Evolutionary conservation across 108 stramenopile genomes (phyloP).

Genomic region (Parietichytrium sp.): DNA sequence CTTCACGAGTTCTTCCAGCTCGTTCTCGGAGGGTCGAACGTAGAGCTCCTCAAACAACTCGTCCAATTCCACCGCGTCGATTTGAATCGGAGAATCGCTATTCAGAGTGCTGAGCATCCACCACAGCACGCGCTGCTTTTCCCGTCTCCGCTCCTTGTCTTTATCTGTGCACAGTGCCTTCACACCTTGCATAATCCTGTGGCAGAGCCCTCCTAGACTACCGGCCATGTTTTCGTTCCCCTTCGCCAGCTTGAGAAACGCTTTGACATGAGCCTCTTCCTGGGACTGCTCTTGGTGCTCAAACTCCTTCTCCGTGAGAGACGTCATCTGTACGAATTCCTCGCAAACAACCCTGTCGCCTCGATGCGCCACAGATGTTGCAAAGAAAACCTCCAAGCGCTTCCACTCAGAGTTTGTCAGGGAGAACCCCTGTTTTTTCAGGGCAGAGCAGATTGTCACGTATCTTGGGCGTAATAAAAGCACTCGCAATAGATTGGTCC

Average conservation of each 20-base stretch:
- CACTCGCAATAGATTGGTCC: not conserved
- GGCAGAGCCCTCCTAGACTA: not conserved
- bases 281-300: not conserved
- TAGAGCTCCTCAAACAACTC: not conserved
- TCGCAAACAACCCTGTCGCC: conserved; percentile 15
- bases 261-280: not conserved
- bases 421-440: conserved; percentile 9
- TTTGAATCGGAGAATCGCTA: not conserved
- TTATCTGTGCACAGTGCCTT: conserved; percentile 22
- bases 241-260: not conserved
- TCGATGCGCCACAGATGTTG: not conserved
- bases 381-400: conserved; percentile 24
- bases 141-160: not conserved
- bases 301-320: not conserved
- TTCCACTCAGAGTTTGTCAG: not conserved
- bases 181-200: not conserved
- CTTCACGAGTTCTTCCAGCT: not conserved
- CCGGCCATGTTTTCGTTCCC: not conserved
- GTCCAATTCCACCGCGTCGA: not conserved
- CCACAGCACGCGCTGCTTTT: not conserved
- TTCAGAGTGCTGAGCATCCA: not conserved
- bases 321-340: not conserved
- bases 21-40: not conserved
- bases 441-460: not conserved
- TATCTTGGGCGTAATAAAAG: not conserved